Evolutionary conservation across 2,329 filamentous ascomycete species (phyloP).

Genomic region (Fusarium keratoplasticum): DNA sequence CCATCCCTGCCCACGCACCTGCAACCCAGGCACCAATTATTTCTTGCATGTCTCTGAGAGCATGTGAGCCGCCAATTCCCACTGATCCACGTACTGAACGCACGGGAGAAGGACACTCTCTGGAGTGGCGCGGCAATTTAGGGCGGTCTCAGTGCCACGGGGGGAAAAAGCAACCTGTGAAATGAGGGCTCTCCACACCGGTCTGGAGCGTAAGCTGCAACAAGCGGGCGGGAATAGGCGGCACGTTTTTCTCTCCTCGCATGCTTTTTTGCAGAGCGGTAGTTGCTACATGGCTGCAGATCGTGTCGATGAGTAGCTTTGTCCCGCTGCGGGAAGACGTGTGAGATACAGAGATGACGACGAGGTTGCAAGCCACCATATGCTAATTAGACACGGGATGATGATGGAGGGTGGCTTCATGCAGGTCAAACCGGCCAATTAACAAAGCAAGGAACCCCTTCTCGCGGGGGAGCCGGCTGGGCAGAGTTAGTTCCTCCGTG

Average conservation of each 20-base stretch:
- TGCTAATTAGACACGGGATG: not conserved
- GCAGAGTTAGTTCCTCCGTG: not conserved
- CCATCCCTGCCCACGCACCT: not conserved
- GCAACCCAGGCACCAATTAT: not conserved
- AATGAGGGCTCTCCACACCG: not conserved
- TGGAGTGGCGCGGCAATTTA: not conserved
- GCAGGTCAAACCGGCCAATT: not conserved
- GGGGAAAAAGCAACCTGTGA: not conserved
- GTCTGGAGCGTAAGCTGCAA: not conserved
- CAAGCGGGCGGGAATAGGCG: not conserved
- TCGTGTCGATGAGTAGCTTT: not conserved
- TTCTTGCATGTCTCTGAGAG: conserved; percentile 1
- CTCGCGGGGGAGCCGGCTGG: not conserved
- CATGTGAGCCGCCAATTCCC: not conserved
- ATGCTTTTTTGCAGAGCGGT: not conserved
- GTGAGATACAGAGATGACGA: not conserved
- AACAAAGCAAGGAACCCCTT: not conserved
- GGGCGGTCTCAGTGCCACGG: not conserved
- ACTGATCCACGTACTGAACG: not conserved
- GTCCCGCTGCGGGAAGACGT: not conserved
- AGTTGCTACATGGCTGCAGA: not conserved
- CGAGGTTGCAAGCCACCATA: not conserved
- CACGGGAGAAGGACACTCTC: not conserved
- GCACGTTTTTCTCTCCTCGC: not conserved
- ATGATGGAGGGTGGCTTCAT: not conserved